These are phyloP conservation scores for Venturia nashicola DNA, from an alignment of 2,329 filamentous ascomycete species.

Conservation along the genomic window DNA sequence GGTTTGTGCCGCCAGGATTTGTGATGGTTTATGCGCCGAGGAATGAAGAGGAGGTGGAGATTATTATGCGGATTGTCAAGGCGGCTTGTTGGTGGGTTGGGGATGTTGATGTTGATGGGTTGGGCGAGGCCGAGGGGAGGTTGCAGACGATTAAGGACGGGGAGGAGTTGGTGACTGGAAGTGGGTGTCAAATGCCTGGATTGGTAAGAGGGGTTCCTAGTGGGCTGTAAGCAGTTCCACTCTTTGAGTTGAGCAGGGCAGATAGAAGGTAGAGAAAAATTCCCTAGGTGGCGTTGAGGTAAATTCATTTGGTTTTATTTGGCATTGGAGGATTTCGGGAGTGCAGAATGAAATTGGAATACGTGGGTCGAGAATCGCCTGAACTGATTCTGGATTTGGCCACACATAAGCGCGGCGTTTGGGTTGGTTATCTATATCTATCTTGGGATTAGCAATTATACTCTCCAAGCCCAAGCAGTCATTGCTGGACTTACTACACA, in stretches of 20 bases:
- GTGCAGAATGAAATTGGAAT: neutral
- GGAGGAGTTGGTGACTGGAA: neutral
- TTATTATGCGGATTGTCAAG: constrained; percentile 56
- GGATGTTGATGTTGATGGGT: constrained; percentile 21
- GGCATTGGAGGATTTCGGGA: neutral
- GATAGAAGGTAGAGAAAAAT: neutral
- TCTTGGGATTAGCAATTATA: neutral
- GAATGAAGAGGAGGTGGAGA: constrained; percentile 52
- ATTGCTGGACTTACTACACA: neutral
- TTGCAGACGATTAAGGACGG: neutral
- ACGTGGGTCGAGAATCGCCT: neutral
- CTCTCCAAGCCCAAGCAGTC: neutral
- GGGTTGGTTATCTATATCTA: neutral
- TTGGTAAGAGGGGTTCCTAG: neutral
- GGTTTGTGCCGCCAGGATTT: constrained; percentile 63
- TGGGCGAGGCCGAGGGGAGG: neutral
- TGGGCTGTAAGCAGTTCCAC: neutral
- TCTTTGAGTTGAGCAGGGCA: neutral
- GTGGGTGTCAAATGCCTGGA: neutral
- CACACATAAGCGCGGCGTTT: neutral
- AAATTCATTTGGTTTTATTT: neutral
- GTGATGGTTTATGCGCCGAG: constrained; percentile 74
- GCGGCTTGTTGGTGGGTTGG: constrained; percentile 61
- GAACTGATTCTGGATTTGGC: neutral
- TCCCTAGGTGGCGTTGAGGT: neutral